Evolutionary conservation across 345 rosid genomes (phyloP), one percentile per base, ranked within the genome.

Genomic region (Pugionium cornutum): DNA sequence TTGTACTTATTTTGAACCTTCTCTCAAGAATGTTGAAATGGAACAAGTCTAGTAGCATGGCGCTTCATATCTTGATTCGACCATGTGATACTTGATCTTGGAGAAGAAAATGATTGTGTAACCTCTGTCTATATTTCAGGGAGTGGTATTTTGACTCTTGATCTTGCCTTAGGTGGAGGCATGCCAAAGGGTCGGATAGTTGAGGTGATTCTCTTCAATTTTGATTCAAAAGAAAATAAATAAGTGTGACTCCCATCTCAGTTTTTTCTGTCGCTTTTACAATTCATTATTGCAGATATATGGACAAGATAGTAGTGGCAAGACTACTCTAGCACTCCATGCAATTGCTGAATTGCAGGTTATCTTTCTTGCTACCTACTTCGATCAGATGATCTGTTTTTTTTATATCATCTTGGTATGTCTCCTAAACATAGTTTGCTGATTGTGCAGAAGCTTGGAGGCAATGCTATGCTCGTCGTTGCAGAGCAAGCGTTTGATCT

Each of bases 401-500:
- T 44, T 69, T 48, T 49, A 43, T 43, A 29, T 59, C 26, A 70
- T 47, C 29, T 45, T 42, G 2, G 11, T 54, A 28, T 68, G 53
- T 55, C 9, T 32, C 41, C 55, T 4, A 41, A 42, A 41, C 40
- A 66, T 75, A 71, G 37, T 65, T 28, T 75, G 30, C 29, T 73
- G 26, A 50, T 56, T 56, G 4, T 80, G 75, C 96, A 92, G 98
- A 92, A 81, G 69, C 79, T 81, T 60, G 98, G 98, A 59, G 97
- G 98, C 79, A 87, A 87, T 72, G 97, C 98, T 10, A 92, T 89
- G 97, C 98, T 89, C 76, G 97, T 92, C 76, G 97, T 89, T 78
- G 98, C 98, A 53, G 98, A 92, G 81, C 98, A 92, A 69, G 98
- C 98, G 70, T 92, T 92, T 81, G 98, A 92, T 80, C 97, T 97